Percentiles rank a stretch among this genome's conserved stretches.
Evolutionary conservation across 1,284 basidiomycete species (phyloP).

Genomic region (Athelia psychrophila): DNA sequence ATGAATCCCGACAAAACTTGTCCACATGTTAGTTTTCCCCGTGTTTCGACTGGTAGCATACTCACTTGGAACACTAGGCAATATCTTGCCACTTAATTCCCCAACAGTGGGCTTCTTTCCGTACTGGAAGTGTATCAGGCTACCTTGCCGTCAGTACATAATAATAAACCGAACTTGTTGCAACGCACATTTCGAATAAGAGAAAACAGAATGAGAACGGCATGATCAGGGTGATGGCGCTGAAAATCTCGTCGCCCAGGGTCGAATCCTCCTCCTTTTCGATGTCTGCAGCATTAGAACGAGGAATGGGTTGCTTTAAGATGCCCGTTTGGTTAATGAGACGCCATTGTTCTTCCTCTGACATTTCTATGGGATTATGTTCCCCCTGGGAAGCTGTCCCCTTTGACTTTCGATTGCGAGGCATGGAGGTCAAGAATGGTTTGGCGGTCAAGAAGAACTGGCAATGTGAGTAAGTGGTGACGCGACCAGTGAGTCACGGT

Average conservation of each 20-base stretch:
- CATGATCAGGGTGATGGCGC: slow-evolving; percentile 57
- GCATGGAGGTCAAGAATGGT: slow-evolving; percentile 10
- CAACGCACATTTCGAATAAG: slow-evolving; percentile 75
- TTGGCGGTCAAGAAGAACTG: slow-evolving; percentile 36
- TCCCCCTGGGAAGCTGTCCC: slow-evolving; percentile 5
- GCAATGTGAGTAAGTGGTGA: too few relatives aligned
- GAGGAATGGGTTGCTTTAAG: slow-evolving; percentile 32
- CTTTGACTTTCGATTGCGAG: slow-evolving; percentile 29
- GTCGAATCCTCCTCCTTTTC: slow-evolving; percentile 37
- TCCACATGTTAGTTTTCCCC: slow-evolving; percentile 6
- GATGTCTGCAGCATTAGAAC: slow-evolving; percentile 10
- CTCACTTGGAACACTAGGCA: slow-evolving; percentile 68
- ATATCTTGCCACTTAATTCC: slow-evolving; percentile 50
- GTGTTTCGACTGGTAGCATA: slow-evolving; percentile 11
- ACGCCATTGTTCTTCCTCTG: slow-evolving; percentile 76
- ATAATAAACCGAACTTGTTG: neutral
- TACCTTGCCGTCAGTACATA: slow-evolving; percentile 21
- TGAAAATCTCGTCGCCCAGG: slow-evolving; percentile 70
- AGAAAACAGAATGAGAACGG: slow-evolving; percentile 70
- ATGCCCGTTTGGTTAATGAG: slow-evolving; percentile 68
- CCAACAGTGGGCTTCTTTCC: slow-evolving; percentile 48
- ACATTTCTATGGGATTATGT: slow-evolving; percentile 38
- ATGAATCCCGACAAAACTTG: slow-evolving; percentile 70
- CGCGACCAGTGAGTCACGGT: too few relatives aligned
- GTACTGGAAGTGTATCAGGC: slow-evolving; percentile 76